phyloP scores from a whole-genome alignment of 2,329 filamentous ascomycete species.

The Penicillium sp. region DNA sequence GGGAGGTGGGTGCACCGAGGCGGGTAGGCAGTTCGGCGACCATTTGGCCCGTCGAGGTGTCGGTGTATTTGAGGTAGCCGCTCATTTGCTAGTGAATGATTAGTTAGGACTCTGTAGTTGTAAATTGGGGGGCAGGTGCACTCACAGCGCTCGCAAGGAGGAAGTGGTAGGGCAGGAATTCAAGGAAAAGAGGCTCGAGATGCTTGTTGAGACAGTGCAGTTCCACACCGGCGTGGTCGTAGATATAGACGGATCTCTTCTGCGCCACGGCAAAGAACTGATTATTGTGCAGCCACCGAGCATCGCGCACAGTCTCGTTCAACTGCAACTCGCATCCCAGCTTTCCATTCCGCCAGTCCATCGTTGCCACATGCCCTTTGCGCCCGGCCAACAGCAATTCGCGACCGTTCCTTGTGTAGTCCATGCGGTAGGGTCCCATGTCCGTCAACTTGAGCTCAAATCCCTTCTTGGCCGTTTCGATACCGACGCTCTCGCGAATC shows the following conservation, averaged over 20 bases:
- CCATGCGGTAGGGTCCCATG: conserved; percentile 76
- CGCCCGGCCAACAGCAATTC: conserved; percentile 76
- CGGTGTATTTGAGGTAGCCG: conserved; percentile 84
- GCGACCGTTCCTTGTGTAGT: conserved; percentile 83
- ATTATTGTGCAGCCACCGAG: conserved; percentile 87
- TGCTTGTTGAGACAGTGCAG: conserved; percentile 89
- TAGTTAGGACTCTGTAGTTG: not conserved
- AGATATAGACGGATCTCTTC: conserved; percentile 95
- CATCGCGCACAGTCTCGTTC: conserved; percentile 79
- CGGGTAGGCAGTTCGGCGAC: conserved; percentile 78
- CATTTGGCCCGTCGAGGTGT: conserved; percentile 84
- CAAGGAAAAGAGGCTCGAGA: conserved; percentile 82
- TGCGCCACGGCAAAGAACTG: conserved; percentile 89
- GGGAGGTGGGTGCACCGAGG: conserved; percentile 70
- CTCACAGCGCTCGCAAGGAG: conserved; percentile 77
- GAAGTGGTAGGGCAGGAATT: conserved; percentile 94
- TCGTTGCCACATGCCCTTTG: conserved; percentile 89
- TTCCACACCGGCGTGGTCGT: conserved; percentile 79
- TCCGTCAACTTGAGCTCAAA: conserved; percentile 79
- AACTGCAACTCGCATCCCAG: conserved; percentile 85
- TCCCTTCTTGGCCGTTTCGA: conserved; percentile 82
- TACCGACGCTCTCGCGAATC: conserved; percentile 62
- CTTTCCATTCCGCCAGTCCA: conserved; percentile 92
- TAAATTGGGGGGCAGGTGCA: too few species aligned
- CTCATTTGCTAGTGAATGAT: conserved; percentile 53